phyloP scores from a whole-genome alignment of 2,329 filamentous ascomycete species.

The Colletotrichum destructivum region DNA sequence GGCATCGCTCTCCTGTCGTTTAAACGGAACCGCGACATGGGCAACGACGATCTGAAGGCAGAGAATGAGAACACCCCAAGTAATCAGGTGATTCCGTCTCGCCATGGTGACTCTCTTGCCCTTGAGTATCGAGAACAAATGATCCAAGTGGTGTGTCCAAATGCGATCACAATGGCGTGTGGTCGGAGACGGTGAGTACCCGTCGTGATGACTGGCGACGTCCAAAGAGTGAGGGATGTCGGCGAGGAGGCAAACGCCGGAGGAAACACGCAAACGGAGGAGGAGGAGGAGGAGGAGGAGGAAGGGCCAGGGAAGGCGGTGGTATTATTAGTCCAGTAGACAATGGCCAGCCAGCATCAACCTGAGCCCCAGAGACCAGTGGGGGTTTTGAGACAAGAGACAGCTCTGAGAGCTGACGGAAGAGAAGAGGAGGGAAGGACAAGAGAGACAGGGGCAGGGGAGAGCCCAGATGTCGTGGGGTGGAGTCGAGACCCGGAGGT shows the following conservation, averaged over 20 bases:
- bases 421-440: slow-evolving; percentile 20
- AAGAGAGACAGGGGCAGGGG: slow-evolving; percentile 36
- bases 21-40: slow-evolving; percentile 50
- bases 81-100: slow-evolving; percentile 53
- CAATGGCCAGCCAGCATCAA: slow-evolving; percentile 21
- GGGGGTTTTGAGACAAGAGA: slow-evolving; percentile 31
- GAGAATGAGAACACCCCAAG: slow-evolving; percentile 57
- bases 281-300: no score
- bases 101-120: slow-evolving; percentile 25
- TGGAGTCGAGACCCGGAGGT: slow-evolving; percentile 33
- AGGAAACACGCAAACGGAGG: slow-evolving; percentile 8
- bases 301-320: slow-evolving; percentile 7
- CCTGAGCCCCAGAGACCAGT: slow-evolving; percentile 34
- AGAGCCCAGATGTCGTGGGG: slow-evolving; percentile 27
- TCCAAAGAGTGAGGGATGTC: slow-evolving; percentile 23
- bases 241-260: slow-evolving; percentile 21
- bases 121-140: neutral
- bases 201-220: slow-evolving; percentile 24
- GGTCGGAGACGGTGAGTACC: slow-evolving; percentile 7
- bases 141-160: neutral
- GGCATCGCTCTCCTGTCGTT: slow-evolving; percentile 52
- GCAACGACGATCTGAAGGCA: slow-evolving; percentile 56
- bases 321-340: slow-evolving; percentile 27
- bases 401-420: slow-evolving; percentile 34
- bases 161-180: neutral